Evolutionary conservation across 148 eudicot species (phyloP).

Genomic region (Persicaria maculosa): DNA sequence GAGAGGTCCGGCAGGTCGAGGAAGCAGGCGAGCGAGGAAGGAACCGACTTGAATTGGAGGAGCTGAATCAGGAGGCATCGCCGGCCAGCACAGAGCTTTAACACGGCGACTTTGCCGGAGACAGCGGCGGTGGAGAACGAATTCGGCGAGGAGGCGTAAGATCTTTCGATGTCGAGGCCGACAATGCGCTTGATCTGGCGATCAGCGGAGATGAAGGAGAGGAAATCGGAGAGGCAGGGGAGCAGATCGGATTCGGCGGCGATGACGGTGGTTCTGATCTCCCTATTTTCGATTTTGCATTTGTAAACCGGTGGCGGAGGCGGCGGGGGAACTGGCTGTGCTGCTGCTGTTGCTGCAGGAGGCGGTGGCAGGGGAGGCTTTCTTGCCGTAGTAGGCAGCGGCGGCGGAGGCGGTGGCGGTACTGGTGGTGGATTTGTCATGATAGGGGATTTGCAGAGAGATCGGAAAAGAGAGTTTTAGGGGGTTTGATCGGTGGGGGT

Average conservation of each 20-base stretch:
- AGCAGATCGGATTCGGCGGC: slow-evolving; percentile 10
- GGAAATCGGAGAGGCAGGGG: slow-evolving; percentile 9
- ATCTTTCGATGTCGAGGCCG: slow-evolving; percentile 13
- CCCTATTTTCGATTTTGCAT: slow-evolving; percentile 14
- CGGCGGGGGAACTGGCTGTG: not conserved
- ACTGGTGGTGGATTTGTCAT: not conserved
- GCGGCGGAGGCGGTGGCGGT: not conserved
- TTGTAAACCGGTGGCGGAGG: slow-evolving; percentile 4
- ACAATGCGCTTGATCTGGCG: slow-evolving; percentile 13
- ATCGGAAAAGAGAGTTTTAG: no score
- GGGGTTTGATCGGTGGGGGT: no score
- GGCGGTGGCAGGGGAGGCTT: not conserved
- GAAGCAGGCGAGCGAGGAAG: slow-evolving; percentile 14
- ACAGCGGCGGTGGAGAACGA: not conserved
- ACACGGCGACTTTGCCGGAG: slow-evolving; percentile 12
- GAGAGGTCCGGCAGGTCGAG: slow-evolving; percentile 14
- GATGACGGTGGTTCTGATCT: slow-evolving; percentile 17
- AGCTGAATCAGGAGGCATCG: slow-evolving; percentile 16
- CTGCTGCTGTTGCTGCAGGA: not conserved
- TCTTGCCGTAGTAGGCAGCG: not conserved
- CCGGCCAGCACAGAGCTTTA: slow-evolving; percentile 15
- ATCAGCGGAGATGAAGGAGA: slow-evolving; percentile 9
- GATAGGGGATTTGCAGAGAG: no score
- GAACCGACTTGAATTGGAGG: not conserved
- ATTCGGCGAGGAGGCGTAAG: not conserved